Percentiles rank a stretch among this genome's conserved stretches.
phyloP scores from a whole-genome alignment of 1,284 basidiomycete species.

The Cutaneotrichosporon curvatum region DNA sequence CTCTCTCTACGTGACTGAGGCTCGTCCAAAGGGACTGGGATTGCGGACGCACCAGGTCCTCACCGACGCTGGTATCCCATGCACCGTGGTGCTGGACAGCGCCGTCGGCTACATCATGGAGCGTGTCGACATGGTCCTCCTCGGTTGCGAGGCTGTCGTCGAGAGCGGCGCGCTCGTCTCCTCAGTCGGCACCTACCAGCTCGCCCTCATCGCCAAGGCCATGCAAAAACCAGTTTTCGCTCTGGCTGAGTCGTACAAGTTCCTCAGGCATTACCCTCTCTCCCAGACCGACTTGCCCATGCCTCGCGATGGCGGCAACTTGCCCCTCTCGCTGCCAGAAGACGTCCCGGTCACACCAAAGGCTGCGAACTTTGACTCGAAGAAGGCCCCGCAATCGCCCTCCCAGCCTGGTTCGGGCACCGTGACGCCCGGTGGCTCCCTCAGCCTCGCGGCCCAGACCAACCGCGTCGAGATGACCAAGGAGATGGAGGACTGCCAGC shows the following conservation, averaged over 20 bases:
- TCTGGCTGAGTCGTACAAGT: constrained; percentile 96
- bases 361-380: neutral
- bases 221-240: constrained; percentile 95
- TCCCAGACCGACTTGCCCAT: constrained; percentile 89
- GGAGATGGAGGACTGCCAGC: constrained; percentile 46
- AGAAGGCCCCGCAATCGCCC: neutral
- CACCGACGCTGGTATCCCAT: constrained; percentile 80
- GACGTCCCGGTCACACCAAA: constrained; percentile 9
- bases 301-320: constrained; percentile 7
- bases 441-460: neutral
- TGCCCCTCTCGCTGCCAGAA: constrained; percentile 26
- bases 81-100: constrained; percentile 89
- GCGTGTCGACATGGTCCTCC: constrained; percentile 85
- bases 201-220: constrained; percentile 91
- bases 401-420: constrained; percentile 1
- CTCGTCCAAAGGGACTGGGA: constrained; percentile 34
- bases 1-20: constrained; percentile 86
- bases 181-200: constrained; percentile 86
- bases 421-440: neutral
- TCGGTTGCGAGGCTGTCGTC: constrained; percentile 94
- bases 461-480: constrained; percentile 36
- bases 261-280: constrained; percentile 90
- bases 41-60: constrained; percentile 80
- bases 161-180: constrained; percentile 64
- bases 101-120: constrained; percentile 97